These are phyloP conservation scores for Elsinoe australis DNA, from an alignment of 2,329 filamentous ascomycete species.

Conservation along the genomic window DNA sequence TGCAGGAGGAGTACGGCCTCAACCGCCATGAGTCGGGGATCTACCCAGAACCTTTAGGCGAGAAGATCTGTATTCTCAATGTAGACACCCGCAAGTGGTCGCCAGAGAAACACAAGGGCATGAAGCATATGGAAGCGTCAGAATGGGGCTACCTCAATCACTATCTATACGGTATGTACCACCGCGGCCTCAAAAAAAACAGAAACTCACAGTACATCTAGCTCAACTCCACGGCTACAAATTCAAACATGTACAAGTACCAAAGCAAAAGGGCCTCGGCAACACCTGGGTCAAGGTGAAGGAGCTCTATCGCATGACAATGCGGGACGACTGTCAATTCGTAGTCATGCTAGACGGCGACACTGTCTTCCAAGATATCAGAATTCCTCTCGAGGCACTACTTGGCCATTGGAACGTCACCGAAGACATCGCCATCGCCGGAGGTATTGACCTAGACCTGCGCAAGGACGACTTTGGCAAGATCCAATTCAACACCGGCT, in stretches of 20 bases:
- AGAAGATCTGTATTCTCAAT: conserved; percentile 6
- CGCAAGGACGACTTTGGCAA: conserved; percentile 34
- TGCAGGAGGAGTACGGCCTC: conserved; percentile 32
- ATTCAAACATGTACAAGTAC: conserved; percentile 45
- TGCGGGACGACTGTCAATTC: conserved; percentile 33
- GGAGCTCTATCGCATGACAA: conserved; percentile 28
- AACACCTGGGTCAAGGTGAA: conserved; percentile 43
- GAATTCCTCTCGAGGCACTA: conserved; percentile 43
- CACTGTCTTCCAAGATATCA: conserved; percentile 35
- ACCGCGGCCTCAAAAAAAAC: too few relatives aligned
- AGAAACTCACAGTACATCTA: too few relatives aligned
- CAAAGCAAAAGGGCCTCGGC: conserved; percentile 40
- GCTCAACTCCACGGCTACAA: too few relatives aligned
- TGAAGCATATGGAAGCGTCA: conserved; percentile 8
- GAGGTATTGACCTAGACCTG: conserved; percentile 37
- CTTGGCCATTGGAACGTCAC: conserved; percentile 42
- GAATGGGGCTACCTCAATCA: conserved; percentile 27
- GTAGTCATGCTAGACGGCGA: conserved; percentile 43
- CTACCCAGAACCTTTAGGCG: too few relatives aligned
- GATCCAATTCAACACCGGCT: conserved; percentile 40
- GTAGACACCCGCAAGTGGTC: conserved; percentile 6
- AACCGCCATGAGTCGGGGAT: too few relatives aligned
- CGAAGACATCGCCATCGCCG: conserved; percentile 35
- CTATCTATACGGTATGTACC: conserved; percentile 35
- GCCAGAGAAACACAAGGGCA: not conserved